These are phyloP conservation scores for Alternaria ethzedia DNA, from an alignment of 2,329 filamentous ascomycete species.

Conservation along the genomic window DNA sequence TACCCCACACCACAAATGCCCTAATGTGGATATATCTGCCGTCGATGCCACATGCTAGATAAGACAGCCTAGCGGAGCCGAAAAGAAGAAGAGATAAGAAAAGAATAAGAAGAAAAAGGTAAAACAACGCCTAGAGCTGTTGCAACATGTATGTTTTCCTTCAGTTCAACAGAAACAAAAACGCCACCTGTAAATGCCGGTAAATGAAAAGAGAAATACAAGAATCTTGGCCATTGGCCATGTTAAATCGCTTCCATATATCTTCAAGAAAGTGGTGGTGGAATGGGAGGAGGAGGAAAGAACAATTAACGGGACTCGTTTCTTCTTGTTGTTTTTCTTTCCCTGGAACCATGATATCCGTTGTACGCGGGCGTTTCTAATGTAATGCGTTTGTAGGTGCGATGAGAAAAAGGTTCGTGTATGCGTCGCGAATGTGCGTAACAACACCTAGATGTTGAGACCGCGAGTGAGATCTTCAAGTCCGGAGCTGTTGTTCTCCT, in stretches of 20 bases:
- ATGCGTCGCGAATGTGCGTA: constrained; percentile 7
- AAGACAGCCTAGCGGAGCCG: neutral
- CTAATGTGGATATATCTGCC: neutral
- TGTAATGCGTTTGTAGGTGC: constrained; percentile 8
- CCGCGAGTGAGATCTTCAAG: constrained; percentile 37
- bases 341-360: constrained; percentile 10
- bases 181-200: constrained; percentile 12
- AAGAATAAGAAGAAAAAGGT: neutral
- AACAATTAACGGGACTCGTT: neutral
- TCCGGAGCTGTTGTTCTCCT: constrained; percentile 22
- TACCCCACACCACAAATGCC: neutral
- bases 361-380: constrained; percentile 1
- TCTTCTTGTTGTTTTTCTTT: constrained; percentile 1
- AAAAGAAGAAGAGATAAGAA: neutral
- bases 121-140: neutral
- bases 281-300: neutral
- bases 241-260: constrained; percentile 17
- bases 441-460: constrained; percentile 27
- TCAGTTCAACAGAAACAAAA: neutral
- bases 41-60: constrained; percentile 5
- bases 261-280: neutral
- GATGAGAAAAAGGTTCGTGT: neutral
- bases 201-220: neutral
- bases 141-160: constrained; percentile 12
- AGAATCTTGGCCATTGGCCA: constrained; percentile 3